Evolutionary conservation across 345 rosid genomes (phyloP), one percentile per base, ranked within the genome.

Genomic region (Cardamine occulta): DNA sequence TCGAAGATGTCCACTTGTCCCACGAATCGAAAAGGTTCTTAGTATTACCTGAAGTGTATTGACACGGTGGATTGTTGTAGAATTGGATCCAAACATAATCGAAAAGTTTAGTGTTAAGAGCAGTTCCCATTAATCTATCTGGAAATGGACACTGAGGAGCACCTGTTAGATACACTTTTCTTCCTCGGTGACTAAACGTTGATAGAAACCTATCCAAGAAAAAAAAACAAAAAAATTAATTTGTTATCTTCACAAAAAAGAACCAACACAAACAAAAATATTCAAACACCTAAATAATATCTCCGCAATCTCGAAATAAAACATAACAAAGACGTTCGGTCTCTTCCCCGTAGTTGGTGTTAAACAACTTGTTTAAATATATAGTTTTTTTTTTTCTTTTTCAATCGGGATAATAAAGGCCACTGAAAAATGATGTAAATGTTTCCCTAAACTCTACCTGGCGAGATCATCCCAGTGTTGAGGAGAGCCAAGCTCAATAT

Each of bases 131-230:
- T 3, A 65, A 67, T 1, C 81, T 75, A 24, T 88, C 91, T 0
- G 93, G 91, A 74, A 81, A 88, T 35, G 86, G 89, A 79, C 93
- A 87, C 19, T 88, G 89, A 12, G 93, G 91, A 53, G 91, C 89
- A 31, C 87, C 91, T 15, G 93, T 64, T 66, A 88, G 26, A 67
- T 84, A 85, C 12, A 88, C 88, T 78, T 82, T 88, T 45, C 58
- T 83, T 13, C 84, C 85, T 24, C 29, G 37, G 3, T 34, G 53
- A 68, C 85, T 80, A 39, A 74, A 74, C 9, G 44, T 78, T 1
- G 82, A 29, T 13, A 88, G 67, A 53, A 17, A 54, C 11, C 85
- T 75, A 8, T 81, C 79, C 34, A 85, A 78, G 8, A 57, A 59
- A 21, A 63, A 62, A 65, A 70, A 81, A 35, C 0, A 14, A 9